Evolutionary conservation across 257 asterid species (phyloP), one percentile per base, ranked within the genome.

Genomic region (Salvia rosmarinus): DNA sequence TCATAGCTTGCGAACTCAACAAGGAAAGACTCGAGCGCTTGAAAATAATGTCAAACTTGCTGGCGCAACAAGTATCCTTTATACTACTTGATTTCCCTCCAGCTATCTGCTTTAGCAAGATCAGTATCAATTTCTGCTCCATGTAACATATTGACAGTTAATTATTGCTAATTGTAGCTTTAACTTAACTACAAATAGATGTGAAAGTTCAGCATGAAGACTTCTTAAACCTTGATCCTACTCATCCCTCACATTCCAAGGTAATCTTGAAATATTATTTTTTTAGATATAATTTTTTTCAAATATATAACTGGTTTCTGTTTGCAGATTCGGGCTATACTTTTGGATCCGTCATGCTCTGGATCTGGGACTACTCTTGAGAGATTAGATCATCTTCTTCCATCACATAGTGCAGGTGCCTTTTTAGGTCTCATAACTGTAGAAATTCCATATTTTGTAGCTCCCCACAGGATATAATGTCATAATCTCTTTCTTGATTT

Each of bases 331-430:
- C 87, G 86, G 23, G 99, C 96, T 43, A 89, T 95, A 77, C 96
- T 91, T 20, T 77, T 91, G 71, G 97, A 95, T 84, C 97, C 98
- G 34, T 95, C 98, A 4, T 94, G 98, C 82, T 95, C 99, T 69
- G 99, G 99, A 57, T 95, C 98, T 39, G 99, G 99, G 57, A 95
- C 96, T 14, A 87, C 84, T 75, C 73, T 84, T 7, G 96, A 91
- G 32, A 89, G 97, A 84, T 74, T 95, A 70, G 98, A 95, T 75
- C 99, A 95, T 79, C 77, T 95, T 51, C 96, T 95, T 69, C 98
- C 99, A 39, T 91, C 98, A 4, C 86, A 87, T 75, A 77, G 47
- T 68, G 78, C 87, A 86, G 96, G 97, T 93, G 51, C 68, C 34
- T 59, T 52, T 46, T 21, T 46, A 34, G 3, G 3, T 61, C 34